Evolutionary conservation across 306 rosid genomes (phyloP), one percentile per base, ranked within the genome.

Genomic region (Arachis hypogaea): DNA sequence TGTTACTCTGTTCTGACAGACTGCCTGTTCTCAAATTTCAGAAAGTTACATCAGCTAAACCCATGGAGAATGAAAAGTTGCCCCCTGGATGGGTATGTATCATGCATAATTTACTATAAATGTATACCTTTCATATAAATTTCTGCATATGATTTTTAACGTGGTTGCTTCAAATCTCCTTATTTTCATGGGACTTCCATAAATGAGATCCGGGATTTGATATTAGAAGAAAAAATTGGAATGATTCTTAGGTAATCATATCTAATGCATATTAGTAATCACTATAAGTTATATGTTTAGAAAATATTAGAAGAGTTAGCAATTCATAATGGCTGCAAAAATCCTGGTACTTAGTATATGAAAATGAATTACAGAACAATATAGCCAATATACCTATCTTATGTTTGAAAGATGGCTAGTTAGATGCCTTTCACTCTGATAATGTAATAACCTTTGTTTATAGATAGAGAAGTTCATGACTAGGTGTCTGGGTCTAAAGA

Each of bases 11-110:
- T 36, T 71, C 69, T 81, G 57, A 75, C 54, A 41, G 59, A 8
- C 77, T 68, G 72, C 65, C 10, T 41, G 38, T 66, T 51, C 79
- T 76, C 71, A 62, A 63, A 58, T 86, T 86, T 80, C 96, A 93
- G 98, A 86, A 81, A 41, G 81, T 70, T 54, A 42, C 73, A 66
- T 78, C 92, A 72, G 77, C 77, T 77, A 85, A 79, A 78, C 78
- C 9, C 42, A 63, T 28, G 55, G 88, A 79, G 71, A 74, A 79
- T 59, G 82, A 80, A 63, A 84, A 76, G 63, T 79, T 91, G 81
- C 90, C 85, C 82, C 68, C 78, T 28, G 94, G 91, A 86, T 93
- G 98, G 98, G 98, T 93, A 73, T 45, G 96, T 87, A 72, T 69
- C 69, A 73, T 45, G 96, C 86, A 72, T 69, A 66, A 63, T 55